phyloP scores from a whole-genome alignment of 2,329 filamentous ascomycete species.

The Trichoderma guizhouense region DNA sequence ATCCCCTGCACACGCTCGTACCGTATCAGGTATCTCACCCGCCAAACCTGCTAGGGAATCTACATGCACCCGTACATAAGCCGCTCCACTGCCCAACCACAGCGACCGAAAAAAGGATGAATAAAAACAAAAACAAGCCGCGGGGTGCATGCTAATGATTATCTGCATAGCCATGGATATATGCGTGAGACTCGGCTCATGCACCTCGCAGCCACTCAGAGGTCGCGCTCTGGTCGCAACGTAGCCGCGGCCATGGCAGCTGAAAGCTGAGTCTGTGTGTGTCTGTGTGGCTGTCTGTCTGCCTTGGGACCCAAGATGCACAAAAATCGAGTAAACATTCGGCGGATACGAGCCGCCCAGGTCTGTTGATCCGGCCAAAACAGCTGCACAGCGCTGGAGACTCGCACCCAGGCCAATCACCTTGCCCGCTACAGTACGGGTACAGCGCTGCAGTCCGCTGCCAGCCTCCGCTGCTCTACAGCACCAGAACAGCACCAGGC shows the following conservation, averaged over 20 bases:
- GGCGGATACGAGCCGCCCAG: background rate
- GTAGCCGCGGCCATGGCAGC: constrained; percentile 1
- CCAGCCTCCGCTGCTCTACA: background rate
- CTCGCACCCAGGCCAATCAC: background rate
- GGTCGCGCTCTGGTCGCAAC: background rate
- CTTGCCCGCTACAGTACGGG: background rate
- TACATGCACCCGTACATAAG: background rate
- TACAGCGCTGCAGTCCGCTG: background rate
- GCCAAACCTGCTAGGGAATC: background rate
- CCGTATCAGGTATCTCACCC: background rate
- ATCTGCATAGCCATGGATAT: constrained; percentile 14
- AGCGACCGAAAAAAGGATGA: background rate
- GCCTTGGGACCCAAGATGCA: background rate
- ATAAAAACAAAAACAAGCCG: background rate
- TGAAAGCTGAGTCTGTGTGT: background rate
- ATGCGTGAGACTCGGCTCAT: constrained; percentile 14
- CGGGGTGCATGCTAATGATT: constrained; percentile 11
- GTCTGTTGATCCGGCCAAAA: background rate
- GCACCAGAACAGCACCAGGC: background rate
- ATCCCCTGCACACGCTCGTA: background rate
- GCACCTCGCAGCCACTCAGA: background rate
- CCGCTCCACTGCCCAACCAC: background rate
- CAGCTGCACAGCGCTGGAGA: background rate
- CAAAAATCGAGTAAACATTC: background rate
- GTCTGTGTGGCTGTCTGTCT: background rate